phyloP scores from a whole-genome alignment of 345 rosid genomes.

The Toxicodendron radicans region DNA sequence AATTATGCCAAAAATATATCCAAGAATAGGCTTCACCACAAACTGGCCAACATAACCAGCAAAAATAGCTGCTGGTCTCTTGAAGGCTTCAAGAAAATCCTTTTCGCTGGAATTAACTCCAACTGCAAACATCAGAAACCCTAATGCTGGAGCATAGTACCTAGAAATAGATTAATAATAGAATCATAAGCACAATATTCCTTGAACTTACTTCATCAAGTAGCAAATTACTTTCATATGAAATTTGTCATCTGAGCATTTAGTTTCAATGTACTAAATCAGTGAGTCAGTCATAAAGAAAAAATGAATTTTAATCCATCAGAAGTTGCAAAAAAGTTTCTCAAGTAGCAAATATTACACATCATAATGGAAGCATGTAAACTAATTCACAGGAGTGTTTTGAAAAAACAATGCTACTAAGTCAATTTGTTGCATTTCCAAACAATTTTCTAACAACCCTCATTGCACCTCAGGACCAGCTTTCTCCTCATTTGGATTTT shows the following conservation, averaged over 20 bases:
- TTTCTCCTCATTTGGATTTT: background rate
- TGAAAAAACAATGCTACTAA: background rate
- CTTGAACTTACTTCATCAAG: background rate
- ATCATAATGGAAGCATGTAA: background rate
- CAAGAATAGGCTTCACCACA: slow-evolving; percentile 82
- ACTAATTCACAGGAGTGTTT: background rate
- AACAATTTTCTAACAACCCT: background rate
- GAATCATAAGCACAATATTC: slow-evolving; percentile 15
- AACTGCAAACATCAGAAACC: slow-evolving; percentile 97
- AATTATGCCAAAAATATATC: slow-evolving; percentile 71
- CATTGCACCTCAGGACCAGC: background rate
- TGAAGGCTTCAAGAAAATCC: slow-evolving; percentile 86
- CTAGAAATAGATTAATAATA: slow-evolving; percentile 36
- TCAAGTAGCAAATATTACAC: background rate
- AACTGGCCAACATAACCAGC: slow-evolving; percentile 84
- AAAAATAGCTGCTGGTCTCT: slow-evolving; percentile 69
- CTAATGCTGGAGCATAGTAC: slow-evolving; percentile 94
- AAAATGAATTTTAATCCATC: background rate
- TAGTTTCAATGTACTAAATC: background rate
- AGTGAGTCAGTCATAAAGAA: background rate
- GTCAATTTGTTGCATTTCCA: background rate
- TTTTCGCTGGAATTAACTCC: slow-evolving; percentile 87
- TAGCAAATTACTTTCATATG: background rate
- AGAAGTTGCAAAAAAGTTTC: background rate
- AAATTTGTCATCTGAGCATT: background rate